Evolutionary conservation across 495 filamentous ascomycete genomes (phyloP), one percentile per base, ranked within the genome.

Genomic region (Penicillium chermesinum): DNA sequence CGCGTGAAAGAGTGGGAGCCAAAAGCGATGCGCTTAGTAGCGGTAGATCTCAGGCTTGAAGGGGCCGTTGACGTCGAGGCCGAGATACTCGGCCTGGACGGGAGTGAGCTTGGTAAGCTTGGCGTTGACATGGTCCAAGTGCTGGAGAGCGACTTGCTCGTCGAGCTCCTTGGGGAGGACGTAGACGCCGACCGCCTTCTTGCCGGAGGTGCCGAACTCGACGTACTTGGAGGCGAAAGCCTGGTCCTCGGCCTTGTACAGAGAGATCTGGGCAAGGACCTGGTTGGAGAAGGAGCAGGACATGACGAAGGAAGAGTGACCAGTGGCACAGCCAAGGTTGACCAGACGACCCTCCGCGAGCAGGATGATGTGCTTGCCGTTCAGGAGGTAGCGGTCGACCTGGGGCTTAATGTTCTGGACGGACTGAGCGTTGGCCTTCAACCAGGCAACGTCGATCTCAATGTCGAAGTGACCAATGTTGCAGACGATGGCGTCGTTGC

Each of bases 271-370:
- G 20, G 93, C 93, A 66, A 98, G 88, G 55, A 96, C 93, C 81
- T 98, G 93, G 84, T 98, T 98, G 78, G 91, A 96, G 86, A 98
- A 98, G 52, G 91, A 96, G 87, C 93, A 98, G 55, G 89, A 95
- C 93, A 98, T 96, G 81, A 98, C 93, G 77, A 98, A 98, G 40
- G 91, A 96, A 59, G 91, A 95, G 86, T 98, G 93, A 52, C 93
- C 93, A 50, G 93, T 98, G 64, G 93, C 93, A 75, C 93, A 98
- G 70, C 93, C 93, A 46, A 98, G 79, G 81, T 98, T 98, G 75
- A 98, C 94, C 47, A 98, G 87, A 78, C 93, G 91, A 58, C 93
- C 93, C 75, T 98, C 93, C 55, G 93, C 93, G 48, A 98, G 83
- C 52, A 98, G 90, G 69, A 98, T 94, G 79, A 98, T 89, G 79